These are phyloP conservation scores for Bimuria novae-zelandiae DNA, from an alignment of 2,329 filamentous ascomycete species.

Conservation along the genomic window DNA sequence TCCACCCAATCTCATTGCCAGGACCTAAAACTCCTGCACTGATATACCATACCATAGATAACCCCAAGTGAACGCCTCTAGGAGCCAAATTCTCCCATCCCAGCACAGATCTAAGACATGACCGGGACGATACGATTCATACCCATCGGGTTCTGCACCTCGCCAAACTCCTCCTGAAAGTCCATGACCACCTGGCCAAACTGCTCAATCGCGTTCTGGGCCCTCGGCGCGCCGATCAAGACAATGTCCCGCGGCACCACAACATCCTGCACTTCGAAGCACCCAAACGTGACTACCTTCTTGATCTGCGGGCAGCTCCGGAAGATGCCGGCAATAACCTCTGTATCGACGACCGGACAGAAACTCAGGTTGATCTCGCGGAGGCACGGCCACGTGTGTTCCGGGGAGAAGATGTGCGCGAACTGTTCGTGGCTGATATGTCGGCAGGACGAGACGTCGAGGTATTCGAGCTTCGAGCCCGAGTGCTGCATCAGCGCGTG, in stretches of 20 bases:
- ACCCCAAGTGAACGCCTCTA: background rate
- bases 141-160: conserved; percentile 16
- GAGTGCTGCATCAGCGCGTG: conserved; percentile 84
- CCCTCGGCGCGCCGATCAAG: conserved; percentile 63
- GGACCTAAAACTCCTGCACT: background rate
- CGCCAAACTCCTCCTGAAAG: conserved; percentile 29
- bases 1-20: background rate
- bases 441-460: conserved; percentile 84
- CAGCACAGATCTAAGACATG: conserved; percentile 8
- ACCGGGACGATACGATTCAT: conserved; percentile 31
- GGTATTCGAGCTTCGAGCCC: conserved; percentile 63
- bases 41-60: background rate
- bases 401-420: conserved; percentile 70
- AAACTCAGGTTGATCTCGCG: conserved; percentile 78
- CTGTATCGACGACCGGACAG: conserved; percentile 69
- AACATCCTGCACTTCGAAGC: conserved; percentile 63
- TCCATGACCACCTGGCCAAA: conserved; percentile 47
- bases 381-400: conserved; percentile 68
- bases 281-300: conserved; percentile 66
- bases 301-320: conserved; percentile 62
- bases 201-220: conserved; percentile 61
- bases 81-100: background rate
- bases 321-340: conserved; percentile 67
- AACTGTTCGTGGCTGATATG: conserved; percentile 77
- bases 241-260: conserved; percentile 62